Base-by-base conservation (phyloP, 106 monocot species). In the Acanthochlamys bracteata region DNA sequence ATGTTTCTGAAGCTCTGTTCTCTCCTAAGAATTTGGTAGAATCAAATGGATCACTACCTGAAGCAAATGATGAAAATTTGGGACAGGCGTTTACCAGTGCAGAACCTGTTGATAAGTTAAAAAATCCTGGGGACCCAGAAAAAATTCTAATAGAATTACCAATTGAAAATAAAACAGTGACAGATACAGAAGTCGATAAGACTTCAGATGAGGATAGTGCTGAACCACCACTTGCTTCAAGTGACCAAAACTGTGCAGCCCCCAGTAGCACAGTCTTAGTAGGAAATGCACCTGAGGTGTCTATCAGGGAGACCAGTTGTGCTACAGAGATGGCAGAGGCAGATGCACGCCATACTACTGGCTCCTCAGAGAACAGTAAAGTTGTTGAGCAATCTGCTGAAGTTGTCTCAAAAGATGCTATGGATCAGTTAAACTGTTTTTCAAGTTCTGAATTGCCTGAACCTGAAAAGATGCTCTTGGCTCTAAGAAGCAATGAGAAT, bases 391-490 rank as follows among this genome's bases (percentile, higher is more conserved):
- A 63, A 47, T 42, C 58, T 19, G 39, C 27, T 59, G 60, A 56
- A 59, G 7, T 53, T 72, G 24, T 63, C 42, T 61, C 70, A 22
- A 70, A 79, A 63, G 69, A 69, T 42, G 58, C 52, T 6, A 17
- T 59, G 16, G 73, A 73, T 75, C 22, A 62, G n/a, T 25, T 69
- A 42, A 81, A 78, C 24, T 78, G 19, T 61, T 69, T 63, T 42
- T 71, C 78, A 56, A 83, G 71, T 73, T 85, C 80, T 76, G 83
- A 79, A 70, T 89, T 81, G 73, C 72, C 81, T 24, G 98, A 92
- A 55, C 92, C 85, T 49, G 98, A 99, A 72, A 89, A 71, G 69
- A 83, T 99, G 88, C 70, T 83, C 41, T 67, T 74, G 20, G 91
- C 80, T 54, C 55, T 83, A 24, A 41, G 24, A 39, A 54, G 69